A percentile compares a stretch with the other conserved stretches of the same genome.
Evolutionary conservation across 139 green algal species (phyloP).

Genomic region (Haematococcus lacustris): DNA sequence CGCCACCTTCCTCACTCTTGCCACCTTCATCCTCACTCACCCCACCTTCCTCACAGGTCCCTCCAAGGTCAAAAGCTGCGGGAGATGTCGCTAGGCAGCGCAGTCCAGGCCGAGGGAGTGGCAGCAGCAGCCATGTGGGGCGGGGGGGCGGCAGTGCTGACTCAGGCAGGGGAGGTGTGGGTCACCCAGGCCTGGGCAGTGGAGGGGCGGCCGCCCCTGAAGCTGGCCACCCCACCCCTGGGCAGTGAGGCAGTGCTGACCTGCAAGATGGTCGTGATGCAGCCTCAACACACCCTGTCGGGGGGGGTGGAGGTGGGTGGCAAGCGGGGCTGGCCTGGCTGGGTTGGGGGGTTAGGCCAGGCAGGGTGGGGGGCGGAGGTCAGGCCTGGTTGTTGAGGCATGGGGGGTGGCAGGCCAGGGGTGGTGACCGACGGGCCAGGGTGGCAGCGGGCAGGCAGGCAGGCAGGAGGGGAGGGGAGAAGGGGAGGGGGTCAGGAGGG

Average conservation of each 20-base stretch:
- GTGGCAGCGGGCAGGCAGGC: conserved; percentile 38
- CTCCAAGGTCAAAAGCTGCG: conserved; percentile 26
- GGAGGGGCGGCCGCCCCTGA: conserved; percentile 35
- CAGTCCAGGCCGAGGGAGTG: conserved; percentile 40
- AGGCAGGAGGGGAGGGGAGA: too few species aligned
- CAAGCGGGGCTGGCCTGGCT: conserved; percentile 25
- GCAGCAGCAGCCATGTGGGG: conserved; percentile 32
- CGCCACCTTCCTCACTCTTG: too few species aligned
- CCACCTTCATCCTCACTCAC: too few species aligned
- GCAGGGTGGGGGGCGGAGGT: conserved; percentile 2
- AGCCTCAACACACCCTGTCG: conserved; percentile 43
- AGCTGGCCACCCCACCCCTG: conserved; percentile 26
- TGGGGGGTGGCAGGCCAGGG: not conserved
- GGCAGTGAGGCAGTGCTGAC: not conserved
- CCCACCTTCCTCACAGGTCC: too few species aligned
- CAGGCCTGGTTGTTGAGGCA: not conserved
- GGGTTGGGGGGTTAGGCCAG: not conserved
- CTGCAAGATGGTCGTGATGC: conserved; percentile 54
- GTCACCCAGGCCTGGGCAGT: conserved; percentile 34
- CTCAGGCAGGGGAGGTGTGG: conserved; percentile 39
- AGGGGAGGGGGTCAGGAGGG: too few species aligned
- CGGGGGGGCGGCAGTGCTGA: conserved; percentile 57
- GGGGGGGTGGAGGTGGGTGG: conserved; percentile 51
- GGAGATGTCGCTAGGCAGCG: conserved; percentile 55
- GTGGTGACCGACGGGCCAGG: not conserved